Conservation (phyloP, 148 eudicot species). For the Chenopodium album region DNA sequence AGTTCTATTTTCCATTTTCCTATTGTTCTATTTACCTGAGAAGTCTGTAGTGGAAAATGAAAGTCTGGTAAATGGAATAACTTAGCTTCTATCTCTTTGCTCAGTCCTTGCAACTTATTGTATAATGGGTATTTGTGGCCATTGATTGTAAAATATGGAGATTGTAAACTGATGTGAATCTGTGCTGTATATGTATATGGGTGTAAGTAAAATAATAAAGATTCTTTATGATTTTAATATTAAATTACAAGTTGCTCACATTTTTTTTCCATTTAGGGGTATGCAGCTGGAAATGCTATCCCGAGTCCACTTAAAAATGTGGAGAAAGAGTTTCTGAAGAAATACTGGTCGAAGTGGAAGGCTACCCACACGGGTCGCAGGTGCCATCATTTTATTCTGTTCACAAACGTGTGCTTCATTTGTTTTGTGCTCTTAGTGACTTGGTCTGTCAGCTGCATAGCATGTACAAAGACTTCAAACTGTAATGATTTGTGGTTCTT, state of each 20-base stretch:
- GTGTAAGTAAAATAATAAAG: too few species aligned
- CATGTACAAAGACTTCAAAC: background rate
- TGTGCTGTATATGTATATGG: background rate
- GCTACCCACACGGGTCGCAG: conserved; percentile 89
- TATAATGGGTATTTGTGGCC: background rate
- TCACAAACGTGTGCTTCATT: background rate
- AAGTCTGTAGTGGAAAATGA: background rate
- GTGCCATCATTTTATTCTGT: conserved; percentile 31
- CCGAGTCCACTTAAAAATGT: conserved; percentile 92
- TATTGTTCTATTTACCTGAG: background rate
- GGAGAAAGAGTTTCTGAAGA: conserved; percentile 82
- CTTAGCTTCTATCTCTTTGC: background rate
- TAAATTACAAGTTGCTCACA: background rate
- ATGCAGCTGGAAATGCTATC: conserved; percentile 86
- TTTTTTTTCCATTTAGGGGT: conserved; percentile 50
- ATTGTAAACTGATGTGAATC: background rate
- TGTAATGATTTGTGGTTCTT: background rate
- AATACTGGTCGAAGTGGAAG: conserved; percentile 96
- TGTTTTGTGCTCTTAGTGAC: background rate
- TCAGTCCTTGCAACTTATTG: background rate
- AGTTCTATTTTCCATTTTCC: too few species aligned
- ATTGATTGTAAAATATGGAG: background rate
- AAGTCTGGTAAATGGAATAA: background rate
- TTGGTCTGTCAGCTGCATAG: background rate
- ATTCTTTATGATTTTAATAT: background rate